Conservation (phyloP, 345 rosid genomes). For the Raphanus sativus region DNA sequence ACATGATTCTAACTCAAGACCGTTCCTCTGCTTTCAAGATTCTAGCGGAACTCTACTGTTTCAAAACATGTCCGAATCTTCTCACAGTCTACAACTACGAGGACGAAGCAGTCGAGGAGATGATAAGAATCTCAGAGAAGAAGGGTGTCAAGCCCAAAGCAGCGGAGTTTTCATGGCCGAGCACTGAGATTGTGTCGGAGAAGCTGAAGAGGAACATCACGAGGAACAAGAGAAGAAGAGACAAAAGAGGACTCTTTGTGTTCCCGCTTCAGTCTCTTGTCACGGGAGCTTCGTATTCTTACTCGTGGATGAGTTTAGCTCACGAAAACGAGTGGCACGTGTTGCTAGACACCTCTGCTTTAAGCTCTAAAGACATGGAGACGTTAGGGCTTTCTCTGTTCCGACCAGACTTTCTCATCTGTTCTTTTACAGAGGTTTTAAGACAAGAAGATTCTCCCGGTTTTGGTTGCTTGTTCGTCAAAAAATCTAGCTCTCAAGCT, state of each 20-base stretch:
- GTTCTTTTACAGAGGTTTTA: constrained; percentile 72
- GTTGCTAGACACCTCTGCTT: constrained; percentile 71
- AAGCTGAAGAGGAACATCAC: constrained; percentile 55
- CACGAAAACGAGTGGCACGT: constrained; percentile 84
- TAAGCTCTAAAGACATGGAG: constrained; percentile 84
- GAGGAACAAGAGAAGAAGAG: constrained; percentile 42
- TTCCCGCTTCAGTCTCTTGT: constrained; percentile 79
- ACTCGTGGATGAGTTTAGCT: constrained; percentile 76
- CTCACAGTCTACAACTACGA: constrained; percentile 76
- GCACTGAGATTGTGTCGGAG: constrained; percentile 45
- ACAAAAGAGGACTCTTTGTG: constrained; percentile 64
- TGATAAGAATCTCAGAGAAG: constrained; percentile 58
- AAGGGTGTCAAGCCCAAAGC: constrained; percentile 54
- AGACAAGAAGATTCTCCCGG: constrained; percentile 67
- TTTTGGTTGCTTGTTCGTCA: constrained; percentile 76
- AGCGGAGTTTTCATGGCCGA: constrained; percentile 73
- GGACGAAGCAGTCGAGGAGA: constrained; percentile 60
- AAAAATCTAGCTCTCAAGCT: constrained; percentile 52
- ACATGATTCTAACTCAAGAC: constrained; percentile 63
- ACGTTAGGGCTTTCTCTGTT: constrained; percentile 80
- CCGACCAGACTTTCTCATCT: constrained; percentile 75
- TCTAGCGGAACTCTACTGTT: constrained; percentile 70
- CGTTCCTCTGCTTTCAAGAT: constrained; percentile 78
- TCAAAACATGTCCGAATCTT: constrained; percentile 53
- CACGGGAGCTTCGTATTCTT: constrained; percentile 72